Evolutionary conservation across 1,284 basidiomycete species (phyloP).

Genomic region (Moesziomyces globuligerus): DNA sequence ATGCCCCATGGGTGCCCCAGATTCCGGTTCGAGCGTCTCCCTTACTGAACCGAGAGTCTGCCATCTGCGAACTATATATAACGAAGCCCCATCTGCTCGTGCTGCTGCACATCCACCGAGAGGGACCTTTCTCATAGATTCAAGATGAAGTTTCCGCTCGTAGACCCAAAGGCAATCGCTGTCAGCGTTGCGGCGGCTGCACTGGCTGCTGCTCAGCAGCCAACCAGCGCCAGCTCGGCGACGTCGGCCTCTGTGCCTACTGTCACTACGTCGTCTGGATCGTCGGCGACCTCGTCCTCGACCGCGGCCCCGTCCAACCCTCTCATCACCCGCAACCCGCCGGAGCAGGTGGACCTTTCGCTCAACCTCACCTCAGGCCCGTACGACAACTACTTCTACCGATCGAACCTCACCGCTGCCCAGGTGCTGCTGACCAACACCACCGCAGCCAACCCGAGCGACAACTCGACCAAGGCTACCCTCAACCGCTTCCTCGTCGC

Average conservation of each 20-base stretch:
- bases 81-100: too few relatives aligned
- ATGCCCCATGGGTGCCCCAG: background rate
- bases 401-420: slow-evolving; percentile 69
- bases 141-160: slow-evolving; percentile 50
- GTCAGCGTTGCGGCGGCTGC: slow-evolving; percentile 3
- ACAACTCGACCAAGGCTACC: slow-evolving; percentile 20
- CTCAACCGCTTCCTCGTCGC: slow-evolving; percentile 69
- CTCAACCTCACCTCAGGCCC: slow-evolving; percentile 39
- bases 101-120: too few relatives aligned
- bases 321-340: slow-evolving; percentile 25
- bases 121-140: background rate
- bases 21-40: too few relatives aligned
- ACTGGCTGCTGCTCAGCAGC: slow-evolving; percentile 15
- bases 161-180: slow-evolving; percentile 8
- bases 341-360: slow-evolving; percentile 21
- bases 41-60: background rate
- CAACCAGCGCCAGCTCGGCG: slow-evolving; percentile 1
- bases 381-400: slow-evolving; percentile 70
- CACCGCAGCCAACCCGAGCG: slow-evolving; percentile 41
- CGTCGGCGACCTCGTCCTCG: background rate
- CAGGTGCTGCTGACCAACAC: slow-evolving; percentile 69
- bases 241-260: background rate
- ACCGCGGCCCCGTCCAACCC: slow-evolving; percentile 4
- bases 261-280: background rate
- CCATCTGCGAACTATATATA: background rate